Base-by-base conservation (phyloP, 192 early-diverging fungal genomes). In the Glomus cerebriforme region DNA sequence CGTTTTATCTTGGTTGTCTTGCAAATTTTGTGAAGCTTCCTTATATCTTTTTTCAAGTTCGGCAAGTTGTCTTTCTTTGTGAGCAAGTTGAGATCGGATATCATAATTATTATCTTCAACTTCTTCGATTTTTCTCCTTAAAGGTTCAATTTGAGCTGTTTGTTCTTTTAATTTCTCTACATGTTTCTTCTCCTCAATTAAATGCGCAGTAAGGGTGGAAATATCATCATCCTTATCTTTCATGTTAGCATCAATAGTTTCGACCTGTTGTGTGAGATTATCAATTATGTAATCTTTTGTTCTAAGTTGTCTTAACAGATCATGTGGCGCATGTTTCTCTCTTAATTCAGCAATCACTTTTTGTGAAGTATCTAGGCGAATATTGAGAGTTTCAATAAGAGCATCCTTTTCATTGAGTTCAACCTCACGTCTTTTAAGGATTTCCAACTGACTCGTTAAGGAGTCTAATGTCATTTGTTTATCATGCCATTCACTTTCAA, bases 301-400 rank as follows among this genome's bases (percentile, higher is more conserved):
- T 32, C 77, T n/a, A n/a, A 78, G 47, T 58, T 78, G 77, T 59
- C 77, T 68, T 17, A 78, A 59, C 12, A 78, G 32, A 59, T 78
- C 77, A 69, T 78, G 77, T 68, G 77, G 77, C 9, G 77, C 77
- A 58, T 78, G 77, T 27, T 78, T 78, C 32, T 78, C 77, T 54
- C 77, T 67, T 35, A 78, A 37, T 69, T 78, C 77, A 9, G 64
- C 47, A 68, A 78, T 78, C 22, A 78, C 77, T 68, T 78, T 62
- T 78, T 66, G 66, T 24, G 77, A 68, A 34, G 77, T 68, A 8
- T 78, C 77, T 35, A 78, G 24, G 49, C 77, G 77, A 22, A 69
- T 78, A 58, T 78, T 69, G 15, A 78, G 34, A 39, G 77, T 37
- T 78, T 69, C 45, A 35, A 78, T 78, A 26, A 78, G 6, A 58